Percentiles rank a stretch among this genome's conserved stretches.
phyloP scores from a whole-genome alignment of 345 rosid species.

The Brassica rapa region DNA sequence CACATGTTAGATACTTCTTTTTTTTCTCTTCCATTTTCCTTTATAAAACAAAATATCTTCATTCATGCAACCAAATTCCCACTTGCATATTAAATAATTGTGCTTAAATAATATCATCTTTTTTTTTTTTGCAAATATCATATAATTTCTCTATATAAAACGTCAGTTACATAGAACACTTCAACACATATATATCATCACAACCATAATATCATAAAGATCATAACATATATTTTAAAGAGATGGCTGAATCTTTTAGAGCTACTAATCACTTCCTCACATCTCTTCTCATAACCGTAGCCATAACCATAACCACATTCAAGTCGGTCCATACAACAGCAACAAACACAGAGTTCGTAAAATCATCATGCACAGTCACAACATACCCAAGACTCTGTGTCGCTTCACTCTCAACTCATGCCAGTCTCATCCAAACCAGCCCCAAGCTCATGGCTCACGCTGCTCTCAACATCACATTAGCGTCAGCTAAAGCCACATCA shows the following conservation, averaged over 20 bases:
- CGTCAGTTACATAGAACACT: not conserved
- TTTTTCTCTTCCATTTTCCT: not conserved
- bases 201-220: not conserved
- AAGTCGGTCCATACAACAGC: not conserved
- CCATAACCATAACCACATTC: conserved; percentile 1
- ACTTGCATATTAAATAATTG: not conserved
- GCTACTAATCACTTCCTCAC: not conserved
- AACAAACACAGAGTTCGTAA: conserved; percentile 1
- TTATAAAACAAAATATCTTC: not conserved
- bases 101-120: not conserved
- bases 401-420: not conserved
- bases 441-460: conserved; percentile 1
- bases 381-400: conserved; percentile 4
- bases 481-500: not conserved
- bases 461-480: conserved; percentile 1
- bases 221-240: not conserved
- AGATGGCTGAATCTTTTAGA: not conserved
- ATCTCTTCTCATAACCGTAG: not conserved
- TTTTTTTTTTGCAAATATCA: not conserved
- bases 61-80: conserved; percentile 1
- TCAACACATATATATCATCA: not conserved
- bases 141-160: not conserved
- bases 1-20: not conserved
- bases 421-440: conserved; percentile 1
- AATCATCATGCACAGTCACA: not conserved